A percentile compares a stretch with the other conserved stretches of the same genome.
Conservation (phyloP, 2,329 filamentous ascomycete species). For the Dendrostoma leiphaemia region DNA sequence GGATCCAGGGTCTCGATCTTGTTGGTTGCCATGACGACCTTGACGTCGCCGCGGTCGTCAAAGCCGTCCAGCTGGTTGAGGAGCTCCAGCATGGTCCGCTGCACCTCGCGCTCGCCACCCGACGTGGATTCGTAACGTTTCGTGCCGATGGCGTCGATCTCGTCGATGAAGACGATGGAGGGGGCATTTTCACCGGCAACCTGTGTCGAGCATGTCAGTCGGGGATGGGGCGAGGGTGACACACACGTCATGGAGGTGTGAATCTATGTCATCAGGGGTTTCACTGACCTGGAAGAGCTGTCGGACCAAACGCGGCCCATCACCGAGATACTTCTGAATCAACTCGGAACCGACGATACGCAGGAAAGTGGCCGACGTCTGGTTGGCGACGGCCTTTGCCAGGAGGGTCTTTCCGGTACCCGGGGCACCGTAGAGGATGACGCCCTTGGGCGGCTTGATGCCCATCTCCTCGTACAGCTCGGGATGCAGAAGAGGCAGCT, state of each 20-base stretch:
- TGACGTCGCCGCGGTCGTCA: slow-evolving; percentile 97
- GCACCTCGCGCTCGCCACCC: slow-evolving; percentile 93
- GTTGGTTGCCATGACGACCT: slow-evolving; percentile 99
- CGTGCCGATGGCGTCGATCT: slow-evolving; percentile 98
- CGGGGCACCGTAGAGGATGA: slow-evolving; percentile 95
- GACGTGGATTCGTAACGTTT: slow-evolving; percentile 98
- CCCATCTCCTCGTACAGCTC: slow-evolving; percentile 99
- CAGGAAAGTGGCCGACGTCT: slow-evolving; percentile 97
- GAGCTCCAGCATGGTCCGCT: slow-evolving; percentile 97
- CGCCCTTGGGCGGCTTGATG: slow-evolving; percentile 98
- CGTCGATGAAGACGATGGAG: slow-evolving; percentile 98
- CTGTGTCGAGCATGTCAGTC: slow-evolving; percentile 38
- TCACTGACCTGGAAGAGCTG: slow-evolving; percentile 82
- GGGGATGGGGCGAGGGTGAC: background rate
- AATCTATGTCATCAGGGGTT: background rate
- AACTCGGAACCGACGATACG: slow-evolving; percentile 96
- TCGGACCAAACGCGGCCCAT: slow-evolving; percentile 89
- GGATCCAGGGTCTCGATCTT: slow-evolving; percentile 98
- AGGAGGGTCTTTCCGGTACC: slow-evolving; percentile 96
- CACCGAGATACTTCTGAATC: slow-evolving; percentile 98
- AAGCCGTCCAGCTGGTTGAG: slow-evolving; percentile 98
- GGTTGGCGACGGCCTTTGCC: slow-evolving; percentile 96
- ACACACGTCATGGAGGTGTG: slow-evolving; percentile 13
- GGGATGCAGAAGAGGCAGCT: slow-evolving; percentile 89
- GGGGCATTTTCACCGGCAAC: slow-evolving; percentile 95